These are phyloP conservation scores for Trichomonas gallinae DNA, from an alignment of 208 protist species.

Conservation along the genomic window DNA sequence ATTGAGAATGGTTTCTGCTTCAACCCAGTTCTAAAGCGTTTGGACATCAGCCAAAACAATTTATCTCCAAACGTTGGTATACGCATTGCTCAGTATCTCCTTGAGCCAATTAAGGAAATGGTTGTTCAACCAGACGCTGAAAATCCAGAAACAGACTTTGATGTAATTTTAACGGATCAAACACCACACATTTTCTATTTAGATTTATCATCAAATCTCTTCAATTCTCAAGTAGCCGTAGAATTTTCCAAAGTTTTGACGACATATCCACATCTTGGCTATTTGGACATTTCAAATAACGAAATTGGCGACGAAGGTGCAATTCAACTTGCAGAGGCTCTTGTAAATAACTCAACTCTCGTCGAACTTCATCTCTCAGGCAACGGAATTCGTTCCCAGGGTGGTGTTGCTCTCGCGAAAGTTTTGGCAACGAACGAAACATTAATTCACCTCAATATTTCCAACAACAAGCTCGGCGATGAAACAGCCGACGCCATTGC, in stretches of 20 bases:
- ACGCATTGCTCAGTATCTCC: neutral
- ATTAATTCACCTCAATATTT: neutral
- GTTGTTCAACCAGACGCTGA: neutral
- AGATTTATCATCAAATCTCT: neutral
- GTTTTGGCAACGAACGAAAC: neutral
- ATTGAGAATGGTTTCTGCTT: neutral
- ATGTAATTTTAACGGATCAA: neutral
- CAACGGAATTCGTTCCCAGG: neutral
- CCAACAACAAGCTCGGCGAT: neutral
- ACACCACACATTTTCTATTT: neutral
- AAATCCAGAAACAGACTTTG: neutral
- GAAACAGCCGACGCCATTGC: neutral
- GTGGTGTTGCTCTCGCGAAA: neutral
- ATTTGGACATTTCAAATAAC: neutral
- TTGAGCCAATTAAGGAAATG: neutral
- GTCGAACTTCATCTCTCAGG: neutral
- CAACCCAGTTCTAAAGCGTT: neutral
- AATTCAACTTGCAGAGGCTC: neutral
- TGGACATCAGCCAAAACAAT: neutral
- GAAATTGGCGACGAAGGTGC: neutral
- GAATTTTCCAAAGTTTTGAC: neutral
- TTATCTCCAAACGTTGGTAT: neutral
- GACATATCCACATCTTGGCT: neutral
- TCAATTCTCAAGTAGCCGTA: neutral
- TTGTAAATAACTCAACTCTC: neutral